Percentiles rank a stretch among this genome's conserved stretches.
phyloP scores from a whole-genome alignment of 345 rosid genomes.

The Carallia brachiata region DNA sequence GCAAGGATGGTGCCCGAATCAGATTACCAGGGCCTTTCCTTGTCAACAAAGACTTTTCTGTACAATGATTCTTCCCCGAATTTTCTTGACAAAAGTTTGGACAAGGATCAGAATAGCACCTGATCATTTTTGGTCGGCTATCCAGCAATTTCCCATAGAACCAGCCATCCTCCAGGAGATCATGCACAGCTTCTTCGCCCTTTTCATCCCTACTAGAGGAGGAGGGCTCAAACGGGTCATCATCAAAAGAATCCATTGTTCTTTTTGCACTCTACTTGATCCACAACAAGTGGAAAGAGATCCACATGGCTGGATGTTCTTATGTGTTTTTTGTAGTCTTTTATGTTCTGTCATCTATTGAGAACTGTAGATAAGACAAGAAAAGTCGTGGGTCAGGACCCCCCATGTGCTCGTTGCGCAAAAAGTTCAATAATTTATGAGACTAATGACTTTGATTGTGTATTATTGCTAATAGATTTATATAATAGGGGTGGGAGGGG shows the following conservation, averaged over 20 bases:
- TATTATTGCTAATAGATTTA: too few relatives aligned
- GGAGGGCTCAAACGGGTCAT: slow-evolving; percentile 22
- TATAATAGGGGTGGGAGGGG: background rate
- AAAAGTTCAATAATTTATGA: too few relatives aligned
- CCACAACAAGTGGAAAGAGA: too few relatives aligned
- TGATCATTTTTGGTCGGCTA: slow-evolving; percentile 36
- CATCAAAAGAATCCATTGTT: slow-evolving; percentile 36
- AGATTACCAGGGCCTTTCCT: slow-evolving; percentile 2
- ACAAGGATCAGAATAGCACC: slow-evolving; percentile 68
- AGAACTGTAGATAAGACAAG: too few relatives aligned
- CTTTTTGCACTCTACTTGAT: background rate
- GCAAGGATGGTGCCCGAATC: slow-evolving; percentile 21
- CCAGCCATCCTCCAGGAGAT: slow-evolving; percentile 65
- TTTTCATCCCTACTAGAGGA: slow-evolving; percentile 20
- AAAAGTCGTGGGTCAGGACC: too few relatives aligned
- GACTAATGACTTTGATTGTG: too few relatives aligned
- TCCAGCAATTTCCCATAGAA: slow-evolving; percentile 53
- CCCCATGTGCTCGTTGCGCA: too few relatives aligned
- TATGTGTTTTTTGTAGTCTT: too few relatives aligned
- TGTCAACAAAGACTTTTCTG: slow-evolving; percentile 7
- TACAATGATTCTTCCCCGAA: slow-evolving; percentile 24
- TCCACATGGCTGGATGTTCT: too few relatives aligned
- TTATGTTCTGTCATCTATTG: too few relatives aligned
- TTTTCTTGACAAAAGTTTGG: slow-evolving; percentile 28
- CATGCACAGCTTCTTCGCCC: slow-evolving; percentile 30